Conservation (phyloP, 2,329 filamentous ascomycete species). For the Neurospora crassa region DNA sequence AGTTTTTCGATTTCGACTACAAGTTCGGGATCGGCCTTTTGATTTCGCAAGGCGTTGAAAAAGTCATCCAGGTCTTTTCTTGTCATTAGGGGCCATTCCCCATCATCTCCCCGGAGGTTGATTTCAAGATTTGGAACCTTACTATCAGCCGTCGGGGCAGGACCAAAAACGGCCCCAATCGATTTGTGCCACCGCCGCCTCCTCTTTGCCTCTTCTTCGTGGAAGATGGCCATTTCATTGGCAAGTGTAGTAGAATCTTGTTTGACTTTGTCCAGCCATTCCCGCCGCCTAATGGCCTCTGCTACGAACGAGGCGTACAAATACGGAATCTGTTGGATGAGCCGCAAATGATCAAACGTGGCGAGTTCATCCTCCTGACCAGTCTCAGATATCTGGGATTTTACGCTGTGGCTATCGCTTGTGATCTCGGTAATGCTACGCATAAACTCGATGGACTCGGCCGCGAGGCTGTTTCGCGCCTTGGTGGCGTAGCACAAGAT, state of each 20-base stretch:
- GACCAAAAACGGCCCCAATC: slow-evolving; percentile 64
- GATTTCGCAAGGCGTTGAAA: slow-evolving; percentile 52
- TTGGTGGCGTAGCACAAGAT: slow-evolving; percentile 50
- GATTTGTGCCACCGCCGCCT: slow-evolving; percentile 85
- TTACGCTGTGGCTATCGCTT: slow-evolving; percentile 61
- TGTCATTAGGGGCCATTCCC: slow-evolving; percentile 67
- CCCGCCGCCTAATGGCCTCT: slow-evolving; percentile 74
- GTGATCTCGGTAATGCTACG: slow-evolving; percentile 74
- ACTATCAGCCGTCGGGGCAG: slow-evolving; percentile 49
- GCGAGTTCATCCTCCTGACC: slow-evolving; percentile 67
- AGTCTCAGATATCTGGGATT: slow-evolving; percentile 60
- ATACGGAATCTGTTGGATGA: slow-evolving; percentile 74
- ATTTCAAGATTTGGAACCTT: slow-evolving; percentile 73
- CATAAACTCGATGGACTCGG: slow-evolving; percentile 64
- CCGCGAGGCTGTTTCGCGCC: slow-evolving; percentile 58
- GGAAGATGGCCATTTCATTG: slow-evolving; percentile 85
- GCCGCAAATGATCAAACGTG: slow-evolving; percentile 69
- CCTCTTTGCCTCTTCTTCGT: slow-evolving; percentile 84
- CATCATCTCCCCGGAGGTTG: slow-evolving; percentile 70
- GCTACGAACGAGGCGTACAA: slow-evolving; percentile 84
- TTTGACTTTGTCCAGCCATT: slow-evolving; percentile 89
- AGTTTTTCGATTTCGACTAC: slow-evolving; percentile 66
- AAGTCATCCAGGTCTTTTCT: slow-evolving; percentile 72
- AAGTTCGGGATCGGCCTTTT: slow-evolving; percentile 56
- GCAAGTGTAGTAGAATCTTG: slow-evolving; percentile 77